A percentile compares a stretch with the other conserved stretches of the same genome.
These are phyloP conservation scores for Kwoniella botswanensis DNA, from an alignment of 768 basidiomycete genomes.

Conservation along the genomic window DNA sequence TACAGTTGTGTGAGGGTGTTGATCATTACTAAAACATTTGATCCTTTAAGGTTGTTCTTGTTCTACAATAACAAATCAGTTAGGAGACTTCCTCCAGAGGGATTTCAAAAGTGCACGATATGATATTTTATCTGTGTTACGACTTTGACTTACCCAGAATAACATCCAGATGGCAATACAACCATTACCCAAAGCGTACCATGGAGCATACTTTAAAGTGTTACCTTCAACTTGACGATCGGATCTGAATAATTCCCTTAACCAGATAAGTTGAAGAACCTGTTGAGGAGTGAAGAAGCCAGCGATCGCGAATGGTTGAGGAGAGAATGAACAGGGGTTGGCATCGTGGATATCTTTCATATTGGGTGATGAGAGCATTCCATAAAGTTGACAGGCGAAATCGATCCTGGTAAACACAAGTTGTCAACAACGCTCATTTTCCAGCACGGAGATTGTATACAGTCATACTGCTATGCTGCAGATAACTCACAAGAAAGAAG, in stretches of 20 bases:
- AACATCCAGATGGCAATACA: conserved; percentile 54
- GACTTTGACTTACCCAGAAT: conserved; percentile 48
- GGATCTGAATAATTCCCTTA: conserved; percentile 45
- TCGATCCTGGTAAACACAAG: conserved; percentile 28
- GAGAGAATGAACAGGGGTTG: conserved; percentile 50
- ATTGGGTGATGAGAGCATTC: conserved; percentile 49
- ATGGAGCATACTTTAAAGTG: conserved; percentile 40
- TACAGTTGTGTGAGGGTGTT: conserved; percentile 52
- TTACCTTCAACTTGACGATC: conserved; percentile 40
- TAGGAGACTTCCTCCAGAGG: no score
- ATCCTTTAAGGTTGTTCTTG: conserved; percentile 47
- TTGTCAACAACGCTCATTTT: no score
- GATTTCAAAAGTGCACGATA: background rate
- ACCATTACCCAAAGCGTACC: conserved; percentile 51
- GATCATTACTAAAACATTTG: conserved; percentile 51
- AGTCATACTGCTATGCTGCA: no score
- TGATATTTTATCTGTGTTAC: background rate
- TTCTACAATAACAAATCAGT: conserved; percentile 29
- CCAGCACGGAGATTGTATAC: no score
- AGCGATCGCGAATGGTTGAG: conserved; percentile 53
- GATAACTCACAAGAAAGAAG: conserved; percentile 41
- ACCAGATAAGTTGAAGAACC: conserved; percentile 52
- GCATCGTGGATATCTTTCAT: conserved; percentile 54
- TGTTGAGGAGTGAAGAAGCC: conserved; percentile 54
- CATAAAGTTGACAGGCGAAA: conserved; percentile 47